These are phyloP conservation scores for Echinochloa phyllopogon DNA, from an alignment of 176 grass and related monocot species.

Conservation along the genomic window DNA sequence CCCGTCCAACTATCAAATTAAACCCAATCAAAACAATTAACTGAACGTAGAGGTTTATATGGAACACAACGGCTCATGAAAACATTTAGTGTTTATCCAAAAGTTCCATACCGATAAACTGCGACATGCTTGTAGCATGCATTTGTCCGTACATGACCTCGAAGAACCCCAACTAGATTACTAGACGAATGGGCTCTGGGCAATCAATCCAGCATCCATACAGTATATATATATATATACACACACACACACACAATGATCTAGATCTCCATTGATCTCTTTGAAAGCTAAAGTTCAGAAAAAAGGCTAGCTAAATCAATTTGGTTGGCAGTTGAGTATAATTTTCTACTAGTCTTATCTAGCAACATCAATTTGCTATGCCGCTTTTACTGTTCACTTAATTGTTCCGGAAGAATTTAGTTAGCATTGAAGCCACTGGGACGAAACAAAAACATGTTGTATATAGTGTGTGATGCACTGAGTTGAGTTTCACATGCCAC, in stretches of 20 bases:
- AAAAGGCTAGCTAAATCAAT: background rate
- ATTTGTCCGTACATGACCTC: background rate
- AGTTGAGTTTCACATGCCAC: conserved; percentile 35
- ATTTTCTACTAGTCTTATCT: background rate
- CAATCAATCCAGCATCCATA: background rate
- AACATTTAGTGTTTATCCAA: background rate
- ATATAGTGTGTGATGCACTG: background rate
- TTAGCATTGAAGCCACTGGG: background rate
- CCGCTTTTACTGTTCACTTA: background rate
- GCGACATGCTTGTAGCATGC: background rate
- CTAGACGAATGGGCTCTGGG: background rate
- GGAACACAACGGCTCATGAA: background rate
- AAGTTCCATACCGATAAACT: background rate
- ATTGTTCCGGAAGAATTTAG: conserved; percentile 10
- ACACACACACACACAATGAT: no score
- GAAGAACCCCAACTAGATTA: background rate
- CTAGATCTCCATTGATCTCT: background rate
- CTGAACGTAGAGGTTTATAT: background rate
- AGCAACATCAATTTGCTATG: background rate
- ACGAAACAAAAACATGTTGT: conserved; percentile 13
- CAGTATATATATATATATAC: background rate
- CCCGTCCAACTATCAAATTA: background rate
- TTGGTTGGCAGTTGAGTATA: conserved; percentile 27
- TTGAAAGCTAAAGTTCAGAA: background rate
- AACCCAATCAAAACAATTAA: background rate